Percentiles rank a stretch among this genome's conserved stretches.
These are phyloP conservation scores for Nicotiana paniculata DNA, from an alignment of 257 asterid species.

Conservation along the genomic window DNA sequence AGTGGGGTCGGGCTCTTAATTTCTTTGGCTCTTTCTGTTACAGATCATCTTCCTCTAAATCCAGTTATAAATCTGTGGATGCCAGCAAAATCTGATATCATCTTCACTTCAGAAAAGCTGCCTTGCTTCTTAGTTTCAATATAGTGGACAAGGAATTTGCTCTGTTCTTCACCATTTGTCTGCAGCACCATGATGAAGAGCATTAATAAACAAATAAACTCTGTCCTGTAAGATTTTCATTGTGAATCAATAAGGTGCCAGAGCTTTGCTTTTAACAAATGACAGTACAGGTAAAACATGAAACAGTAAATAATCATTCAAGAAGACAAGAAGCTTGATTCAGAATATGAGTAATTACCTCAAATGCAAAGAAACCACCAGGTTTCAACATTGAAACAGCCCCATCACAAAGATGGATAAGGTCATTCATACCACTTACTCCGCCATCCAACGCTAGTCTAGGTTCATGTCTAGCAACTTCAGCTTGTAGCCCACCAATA, in stretches of 20 bases:
- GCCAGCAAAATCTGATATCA: constrained; percentile 60
- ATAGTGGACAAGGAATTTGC: constrained; percentile 50
- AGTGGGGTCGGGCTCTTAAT: not conserved
- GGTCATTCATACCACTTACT: constrained; percentile 53
- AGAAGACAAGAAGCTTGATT: too few relatives aligned
- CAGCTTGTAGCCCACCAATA: constrained; percentile 70
- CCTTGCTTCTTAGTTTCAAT: constrained; percentile 40
- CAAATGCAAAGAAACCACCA: constrained; percentile 87
- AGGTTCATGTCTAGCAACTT: constrained; percentile 76
- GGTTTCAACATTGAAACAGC: constrained; percentile 61
- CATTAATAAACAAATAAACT: not conserved
- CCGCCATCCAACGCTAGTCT: constrained; percentile 89
- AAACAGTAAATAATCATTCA: too few relatives aligned
- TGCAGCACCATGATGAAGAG: constrained; percentile 26
- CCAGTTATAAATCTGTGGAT: constrained; percentile 75
- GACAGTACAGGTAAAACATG: too few relatives aligned
- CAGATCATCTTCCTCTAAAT: constrained; percentile 27
- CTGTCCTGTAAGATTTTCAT: not conserved
- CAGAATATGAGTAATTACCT: constrained; percentile 32
- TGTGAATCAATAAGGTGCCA: not conserved
- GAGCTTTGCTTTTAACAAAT: not conserved
- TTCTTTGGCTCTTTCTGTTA: not conserved
- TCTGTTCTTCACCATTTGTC: constrained; percentile 83
- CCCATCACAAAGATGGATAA: constrained; percentile 69
- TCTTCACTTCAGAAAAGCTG: constrained; percentile 40